Evolutionary conservation across 306 rosid genomes (phyloP), one percentile per base, ranked within the genome.

Genomic region (Cyclanthera cordifolia): DNA sequence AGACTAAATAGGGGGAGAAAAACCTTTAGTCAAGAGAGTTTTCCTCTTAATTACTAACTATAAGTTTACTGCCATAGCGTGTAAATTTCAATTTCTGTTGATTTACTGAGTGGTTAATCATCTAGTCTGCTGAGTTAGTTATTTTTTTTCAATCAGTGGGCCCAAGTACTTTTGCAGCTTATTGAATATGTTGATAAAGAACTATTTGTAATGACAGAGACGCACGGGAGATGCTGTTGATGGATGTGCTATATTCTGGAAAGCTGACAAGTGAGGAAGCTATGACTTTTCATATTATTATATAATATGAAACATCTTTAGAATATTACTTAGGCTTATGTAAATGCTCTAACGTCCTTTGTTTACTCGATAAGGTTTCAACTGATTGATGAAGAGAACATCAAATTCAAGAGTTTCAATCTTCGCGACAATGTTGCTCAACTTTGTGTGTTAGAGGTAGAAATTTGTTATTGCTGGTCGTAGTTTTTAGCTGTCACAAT

Each of bases 361-460:
- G 55, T 50, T 77, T 34, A 51, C 47, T 72, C 41, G 74, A 43
- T 66, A 67, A 91, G 97, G 83, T 85, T 86, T 54, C 84, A 61
- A 61, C 82, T 86, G 78, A 72, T 86, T 69, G 91, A 83, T 27
- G 82, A 43, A 71, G 90, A 86, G 78, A 83, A 77, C 74, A 82
- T 91, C 74, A 86, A 86, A 74, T 91, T 83, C 79, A 91, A 91
- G 80, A 73, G 74, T 64, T 73, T 80, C 51, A 88, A 93, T 72
- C 95, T 91, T 75, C 86, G 90, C 46, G 91, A 91, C 79, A 91
- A 91, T 81, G 97, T 86, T 79, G 97, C 97, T 72, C 96, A 88
- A 60, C 82, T 91, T 54, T 78, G 74, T 12, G 91, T 88, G 78
- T 85, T 91, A 76, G 88, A 88, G 97, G 97, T 91, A 34, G 32